Base-by-base conservation (phyloP, 2,329 filamentous ascomycete species). In the Shiraia bambusicola region DNA sequence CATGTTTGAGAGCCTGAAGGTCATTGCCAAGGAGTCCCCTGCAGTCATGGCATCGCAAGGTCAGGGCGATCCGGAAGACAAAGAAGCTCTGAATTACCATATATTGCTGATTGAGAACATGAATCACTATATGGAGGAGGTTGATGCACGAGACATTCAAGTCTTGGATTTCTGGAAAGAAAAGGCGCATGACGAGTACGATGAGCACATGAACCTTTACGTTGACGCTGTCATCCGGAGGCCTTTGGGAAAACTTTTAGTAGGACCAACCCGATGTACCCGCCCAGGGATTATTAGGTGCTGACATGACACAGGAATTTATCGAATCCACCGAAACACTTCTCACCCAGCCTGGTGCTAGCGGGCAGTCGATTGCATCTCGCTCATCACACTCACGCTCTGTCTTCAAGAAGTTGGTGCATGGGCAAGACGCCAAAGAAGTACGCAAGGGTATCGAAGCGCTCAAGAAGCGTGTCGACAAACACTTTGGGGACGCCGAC, bases 21-120 rank as follows among this genome's bases (percentile, higher is more conserved):
- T 95, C 50, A 97, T 97, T 67, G 92, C 93, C 27, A 86, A 84
- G 65, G 81, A 85, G 56, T 78, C 76, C 24, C 81, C 81, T 0
- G 65, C 69, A 2, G 71, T 72, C 13, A 69, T 69, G 66, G 75
- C 88, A 77, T 66, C 74, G 47, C 66, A 75, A 52, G 66, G 72
- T 31, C 67, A 73, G 53, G 72, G 71, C 35, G 84, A 87, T 56
- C 79, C 81, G 1, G 93, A 97, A 67, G 93, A 97, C 65, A 97
- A 98, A 71, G 91, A 96, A 68, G 88, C 90, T 4, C 80, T 98
- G 47, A 97, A 97, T 72, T 95, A 95, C 72, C 91, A 97, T 69
- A 95, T 98, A 59, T 78, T 97, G 25, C 78, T 97, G 39, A 97
- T 98, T 55, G 92, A 98, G 69, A 98, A 98, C 69, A 96, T 96